Percentiles rank a stretch among this genome's conserved stretches.
phyloP scores from a whole-genome alignment of 768 basidiomycete species.

The Calocybe gangraenosa region DNA sequence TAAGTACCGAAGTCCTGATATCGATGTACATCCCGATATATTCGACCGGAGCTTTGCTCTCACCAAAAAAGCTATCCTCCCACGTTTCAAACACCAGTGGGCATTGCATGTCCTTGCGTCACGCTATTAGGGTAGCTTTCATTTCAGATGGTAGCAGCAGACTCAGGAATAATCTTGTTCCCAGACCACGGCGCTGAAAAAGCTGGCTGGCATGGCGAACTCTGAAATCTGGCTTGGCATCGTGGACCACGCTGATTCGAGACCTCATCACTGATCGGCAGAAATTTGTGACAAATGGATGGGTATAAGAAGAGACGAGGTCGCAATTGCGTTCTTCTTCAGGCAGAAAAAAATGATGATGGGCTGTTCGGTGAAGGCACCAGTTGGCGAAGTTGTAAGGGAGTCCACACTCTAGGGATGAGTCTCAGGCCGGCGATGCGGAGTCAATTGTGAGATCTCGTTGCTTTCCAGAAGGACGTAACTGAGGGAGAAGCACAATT shows the following conservation, averaged over 20 bases:
- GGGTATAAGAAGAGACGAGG: conserved; percentile 53
- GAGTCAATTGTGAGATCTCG: too few relatives aligned
- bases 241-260: conserved; percentile 8
- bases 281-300: too few relatives aligned
- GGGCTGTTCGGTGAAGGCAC: too few relatives aligned
- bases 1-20: conserved; percentile 7
- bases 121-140: conserved; percentile 47
- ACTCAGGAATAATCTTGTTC: conserved; percentile 41
- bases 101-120: conserved; percentile 38
- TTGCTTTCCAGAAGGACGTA: too few relatives aligned
- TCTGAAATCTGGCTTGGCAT: conserved; percentile 44
- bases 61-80: conserved; percentile 46
- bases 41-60: conserved; percentile 45
- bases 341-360: too few relatives aligned
- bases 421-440: too few relatives aligned
- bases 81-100: conserved; percentile 50
- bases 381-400: too few relatives aligned
- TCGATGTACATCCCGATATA: conserved; percentile 48
- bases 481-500: too few relatives aligned
- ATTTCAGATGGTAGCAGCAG: conserved; percentile 33
- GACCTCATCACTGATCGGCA: conserved; percentile 23
- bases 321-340: too few relatives aligned
- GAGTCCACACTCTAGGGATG: too few relatives aligned
- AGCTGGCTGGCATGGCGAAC: conserved; percentile 53
- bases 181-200: conserved; percentile 53